These are phyloP conservation scores for Dissophora globulifera DNA, from an alignment of 192 early-diverging fungal genomes.

Conservation along the genomic window DNA sequence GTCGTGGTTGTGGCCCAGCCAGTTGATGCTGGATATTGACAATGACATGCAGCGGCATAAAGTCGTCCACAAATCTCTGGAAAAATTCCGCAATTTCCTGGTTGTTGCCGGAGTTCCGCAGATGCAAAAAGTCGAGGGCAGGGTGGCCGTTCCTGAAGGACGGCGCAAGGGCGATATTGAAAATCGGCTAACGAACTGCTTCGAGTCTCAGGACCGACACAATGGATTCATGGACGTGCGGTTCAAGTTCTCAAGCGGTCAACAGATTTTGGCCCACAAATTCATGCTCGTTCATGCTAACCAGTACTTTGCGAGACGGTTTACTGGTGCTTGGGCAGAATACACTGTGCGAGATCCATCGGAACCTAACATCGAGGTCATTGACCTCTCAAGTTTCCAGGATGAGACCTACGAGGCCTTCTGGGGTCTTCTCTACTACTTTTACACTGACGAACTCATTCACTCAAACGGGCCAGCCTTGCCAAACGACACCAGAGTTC, in stretches of 20 bases:
- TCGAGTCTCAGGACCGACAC: conserved; percentile 9
- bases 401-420: conserved; percentile 3
- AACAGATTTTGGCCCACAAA: conserved; percentile 27
- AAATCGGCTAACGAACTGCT: not conserved
- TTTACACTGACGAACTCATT: conserved; percentile 16
- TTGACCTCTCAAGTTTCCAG: conserved; percentile 14
- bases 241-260: conserved; percentile 7
- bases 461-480: conserved; percentile 1
- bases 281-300: conserved; percentile 17
- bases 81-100: conserved; percentile 3
- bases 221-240: conserved; percentile 32
- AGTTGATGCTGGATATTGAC: conserved; percentile 32
- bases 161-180: conserved; percentile 1
- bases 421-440: conserved; percentile 20
- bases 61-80: not conserved
- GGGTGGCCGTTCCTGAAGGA: not conserved
- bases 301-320: conserved; percentile 4
- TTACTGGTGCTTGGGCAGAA: conserved; percentile 9
- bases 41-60: not conserved
- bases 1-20: conserved; percentile 14
- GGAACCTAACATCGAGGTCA: conserved; percentile 1
- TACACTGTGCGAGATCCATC: not conserved
- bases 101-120: conserved; percentile 10
- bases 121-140: conserved; percentile 3
- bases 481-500: too few relatives aligned